Evolutionary conservation across 768 basidiomycete genomes (phyloP).

Genomic region (Harrya chromipes): DNA sequence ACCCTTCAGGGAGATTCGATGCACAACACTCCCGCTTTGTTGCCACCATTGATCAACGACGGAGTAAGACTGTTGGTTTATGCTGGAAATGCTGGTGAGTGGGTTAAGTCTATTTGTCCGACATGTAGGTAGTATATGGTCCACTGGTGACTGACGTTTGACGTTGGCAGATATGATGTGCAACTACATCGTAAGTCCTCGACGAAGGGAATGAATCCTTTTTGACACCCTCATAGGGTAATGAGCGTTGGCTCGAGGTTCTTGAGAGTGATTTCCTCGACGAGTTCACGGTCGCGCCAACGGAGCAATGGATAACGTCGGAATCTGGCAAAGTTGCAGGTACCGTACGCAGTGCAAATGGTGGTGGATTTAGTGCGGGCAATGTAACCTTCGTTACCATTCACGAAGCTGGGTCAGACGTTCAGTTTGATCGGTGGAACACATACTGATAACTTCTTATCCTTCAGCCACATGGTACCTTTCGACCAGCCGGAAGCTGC

Average conservation of each 20-base stretch:
- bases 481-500: conserved; percentile 88
- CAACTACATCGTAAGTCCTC: conserved; percentile 62
- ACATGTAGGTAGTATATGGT: background rate
- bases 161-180: conserved; percentile 73
- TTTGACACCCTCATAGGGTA: conserved; percentile 46
- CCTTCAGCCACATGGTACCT: conserved; percentile 80
- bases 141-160: conserved; percentile 10
- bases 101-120: background rate
- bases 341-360: conserved; percentile 66
- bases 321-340: conserved; percentile 58
- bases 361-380: conserved; percentile 63
- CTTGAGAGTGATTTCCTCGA: conserved; percentile 59
- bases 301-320: conserved; percentile 55
- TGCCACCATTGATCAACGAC: conserved; percentile 78
- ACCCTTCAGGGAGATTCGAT: conserved; percentile 79
- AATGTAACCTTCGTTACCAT: conserved; percentile 82
- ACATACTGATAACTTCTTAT: conserved; percentile 5
- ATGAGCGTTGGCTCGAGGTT: conserved; percentile 69
- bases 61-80: conserved; percentile 87
- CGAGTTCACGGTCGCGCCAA: conserved; percentile 52
- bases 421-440: background rate
- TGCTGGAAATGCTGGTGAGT: conserved; percentile 77
- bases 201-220: background rate
- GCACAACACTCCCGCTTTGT: conserved; percentile 74
- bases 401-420: conserved; percentile 72